Evolutionary conservation across 2,329 filamentous ascomycete species (phyloP), one percentile per base, ranked within the genome.

Genomic region (Lasiodiplodia gonubiensis): DNA sequence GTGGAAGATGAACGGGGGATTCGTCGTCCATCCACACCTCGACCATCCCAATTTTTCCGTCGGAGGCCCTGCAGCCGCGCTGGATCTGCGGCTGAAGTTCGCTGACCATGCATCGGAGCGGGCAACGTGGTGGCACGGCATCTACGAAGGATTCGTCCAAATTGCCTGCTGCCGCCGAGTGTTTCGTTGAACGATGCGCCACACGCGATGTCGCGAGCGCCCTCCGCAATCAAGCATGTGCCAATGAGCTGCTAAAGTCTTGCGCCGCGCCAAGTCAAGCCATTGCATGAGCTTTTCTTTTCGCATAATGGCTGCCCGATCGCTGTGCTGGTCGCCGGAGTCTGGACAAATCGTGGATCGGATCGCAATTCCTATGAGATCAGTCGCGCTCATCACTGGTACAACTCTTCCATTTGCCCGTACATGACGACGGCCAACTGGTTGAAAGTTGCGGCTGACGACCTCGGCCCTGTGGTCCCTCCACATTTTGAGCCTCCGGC

Each of bases 61-160:
- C 37, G 30, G n/a, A 23, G 18, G 59, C 59, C 59, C 46, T 63
- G 46, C 42, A 51, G n/a, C 27, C 10, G 16, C 42, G 11, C 37
- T 35, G 10, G 27, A 49, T 63, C 59, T 63, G 59, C 59, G 59
- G 59, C 59, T 63, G 59, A 51, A 37, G 27, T 37, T n/a, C 35
- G 59, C 57, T 61, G 57, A 61, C 57, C 25, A 48, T 49, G 57
- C 39, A 61, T 61, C 21, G 57, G 55, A 14, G 57, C 25, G 25
- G 53, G 42, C 57, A 61, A 49, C 57, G 57, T 61, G 59, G 42
- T 18, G 27, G n/a, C 30, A 63, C 59, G n/a, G 27, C 18, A 30
- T 35, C 59, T 37, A 51, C 46, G n/a, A 46, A 51, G 27, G 27
- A 63, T 63, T 63, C 42, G 59, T 51, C 42, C n/a, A 23, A 27